These are phyloP conservation scores for Hypholoma sublateritium DNA, from an alignment of 768 basidiomycete genomes.

Conservation along the genomic window DNA sequence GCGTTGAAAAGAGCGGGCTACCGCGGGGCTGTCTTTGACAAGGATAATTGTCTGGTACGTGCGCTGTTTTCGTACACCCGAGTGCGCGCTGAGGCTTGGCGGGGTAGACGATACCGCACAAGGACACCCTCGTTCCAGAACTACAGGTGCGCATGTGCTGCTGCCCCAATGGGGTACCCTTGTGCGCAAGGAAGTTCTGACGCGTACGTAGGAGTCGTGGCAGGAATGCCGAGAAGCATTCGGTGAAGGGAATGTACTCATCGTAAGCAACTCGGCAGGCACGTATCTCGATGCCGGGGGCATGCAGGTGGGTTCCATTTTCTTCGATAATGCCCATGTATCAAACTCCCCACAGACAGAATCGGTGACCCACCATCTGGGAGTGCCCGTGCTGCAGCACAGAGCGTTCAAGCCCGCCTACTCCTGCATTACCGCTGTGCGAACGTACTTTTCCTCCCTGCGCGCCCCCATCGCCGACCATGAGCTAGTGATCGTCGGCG, in stretches of 20 bases:
- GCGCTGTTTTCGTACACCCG: background rate
- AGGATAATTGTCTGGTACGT: conserved; percentile 93
- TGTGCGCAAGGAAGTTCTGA: background rate
- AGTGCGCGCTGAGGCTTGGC: background rate
- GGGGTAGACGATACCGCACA: conserved; percentile 73
- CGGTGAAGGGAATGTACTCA: conserved; percentile 75
- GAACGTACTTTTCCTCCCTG: conserved; percentile 70
- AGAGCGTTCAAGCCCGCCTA: conserved; percentile 75
- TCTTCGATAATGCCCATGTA: background rate
- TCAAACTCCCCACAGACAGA: conserved; percentile 60
- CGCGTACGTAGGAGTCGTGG: conserved; percentile 74
- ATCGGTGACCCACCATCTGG: conserved; percentile 74
- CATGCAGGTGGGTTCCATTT: conserved; percentile 62
- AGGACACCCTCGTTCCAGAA: conserved; percentile 75
- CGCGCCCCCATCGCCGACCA: conserved; percentile 53
- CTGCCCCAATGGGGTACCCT: background rate
- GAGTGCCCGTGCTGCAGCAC: conserved; percentile 83
- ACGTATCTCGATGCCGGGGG: conserved; percentile 73
- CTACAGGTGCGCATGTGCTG: conserved; percentile 50
- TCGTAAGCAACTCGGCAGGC: conserved; percentile 95
- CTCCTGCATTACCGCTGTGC: conserved; percentile 70
- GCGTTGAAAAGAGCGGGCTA: conserved; percentile 76
- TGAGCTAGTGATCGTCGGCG: conserved; percentile 83
- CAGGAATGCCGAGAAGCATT: conserved; percentile 67
- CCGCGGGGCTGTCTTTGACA: conserved; percentile 92